phyloP scores from a whole-genome alignment of 805 yeast species.

The Pichia paraexigua region DNA sequence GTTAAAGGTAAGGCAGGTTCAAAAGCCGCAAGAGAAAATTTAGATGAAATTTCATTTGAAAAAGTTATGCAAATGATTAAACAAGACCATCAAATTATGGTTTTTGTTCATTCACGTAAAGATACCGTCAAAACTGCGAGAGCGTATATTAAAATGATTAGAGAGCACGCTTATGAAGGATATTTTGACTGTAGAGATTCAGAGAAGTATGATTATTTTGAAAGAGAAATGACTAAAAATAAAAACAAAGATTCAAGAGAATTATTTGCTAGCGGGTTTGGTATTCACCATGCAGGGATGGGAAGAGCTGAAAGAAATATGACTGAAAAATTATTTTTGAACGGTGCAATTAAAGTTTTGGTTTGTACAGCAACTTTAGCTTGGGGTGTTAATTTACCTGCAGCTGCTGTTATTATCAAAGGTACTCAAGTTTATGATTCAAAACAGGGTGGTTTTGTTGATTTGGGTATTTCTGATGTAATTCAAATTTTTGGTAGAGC shows the following conservation, averaged over 20 bases:
- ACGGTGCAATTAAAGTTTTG: slow-evolving; percentile 80
- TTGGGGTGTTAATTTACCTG: slow-evolving; percentile 99
- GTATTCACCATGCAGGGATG: slow-evolving; percentile 98
- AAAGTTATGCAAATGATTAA: slow-evolving; percentile 60
- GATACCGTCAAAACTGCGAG: slow-evolving; percentile 84
- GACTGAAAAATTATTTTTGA: slow-evolving; percentile 78
- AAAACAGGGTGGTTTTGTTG: slow-evolving; percentile 89
- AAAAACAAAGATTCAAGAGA: slow-evolving; percentile 76
- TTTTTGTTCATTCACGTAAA: slow-evolving; percentile 91
- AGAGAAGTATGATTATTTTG: slow-evolving; percentile 35
- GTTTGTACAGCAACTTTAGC: slow-evolving; percentile 97
- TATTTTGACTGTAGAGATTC: slow-evolving; percentile 50
- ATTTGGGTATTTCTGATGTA: slow-evolving; percentile 92
- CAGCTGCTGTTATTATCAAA: slow-evolving; percentile 92
- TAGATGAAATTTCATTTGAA: slow-evolving; percentile 71
- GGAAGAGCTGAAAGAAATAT: slow-evolving; percentile 80
- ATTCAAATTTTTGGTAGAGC: slow-evolving; percentile 99
- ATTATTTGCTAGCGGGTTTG: slow-evolving; percentile 74
- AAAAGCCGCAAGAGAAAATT: slow-evolving; percentile 57
- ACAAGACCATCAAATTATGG: slow-evolving; percentile 85
- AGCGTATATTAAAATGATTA: slow-evolving; percentile 61
- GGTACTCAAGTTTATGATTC: slow-evolving; percentile 96
- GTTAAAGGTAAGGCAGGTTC: slow-evolving; percentile 82
- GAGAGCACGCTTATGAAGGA: slow-evolving; percentile 45
- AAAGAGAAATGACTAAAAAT: slow-evolving; percentile 62